These are phyloP conservation scores for Acanthamoeba lenticulata DNA, from an alignment of 208 protist genomes.

Conservation along the genomic window DNA sequence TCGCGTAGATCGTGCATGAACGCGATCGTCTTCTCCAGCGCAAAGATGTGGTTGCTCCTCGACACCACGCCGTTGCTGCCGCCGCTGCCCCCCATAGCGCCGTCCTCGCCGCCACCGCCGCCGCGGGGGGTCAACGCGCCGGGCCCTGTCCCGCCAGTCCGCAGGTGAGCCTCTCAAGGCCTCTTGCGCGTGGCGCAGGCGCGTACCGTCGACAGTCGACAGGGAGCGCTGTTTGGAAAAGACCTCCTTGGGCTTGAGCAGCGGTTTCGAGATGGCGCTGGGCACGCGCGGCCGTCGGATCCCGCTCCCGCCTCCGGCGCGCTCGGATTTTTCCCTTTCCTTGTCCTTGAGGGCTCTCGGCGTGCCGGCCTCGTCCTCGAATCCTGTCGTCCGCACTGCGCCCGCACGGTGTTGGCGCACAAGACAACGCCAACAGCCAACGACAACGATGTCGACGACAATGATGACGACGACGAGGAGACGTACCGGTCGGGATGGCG, in stretches of 20 bases:
- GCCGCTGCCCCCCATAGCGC: background rate
- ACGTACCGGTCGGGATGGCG: background rate
- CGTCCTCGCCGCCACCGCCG: background rate
- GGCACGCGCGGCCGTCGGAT: background rate
- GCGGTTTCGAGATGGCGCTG: constrained; percentile 10
- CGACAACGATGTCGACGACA: background rate
- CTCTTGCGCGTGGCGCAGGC: too few species aligned
- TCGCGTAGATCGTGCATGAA: constrained; percentile 1
- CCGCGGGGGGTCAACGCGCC: background rate
- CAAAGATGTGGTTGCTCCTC: background rate
- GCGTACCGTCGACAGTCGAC: background rate
- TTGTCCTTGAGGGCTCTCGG: background rate
- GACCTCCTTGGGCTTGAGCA: constrained; percentile 38
- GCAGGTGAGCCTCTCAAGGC: too few species aligned
- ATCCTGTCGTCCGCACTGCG: too few species aligned
- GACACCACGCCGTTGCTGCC: too few species aligned
- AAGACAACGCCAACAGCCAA: background rate
- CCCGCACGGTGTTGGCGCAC: too few species aligned
- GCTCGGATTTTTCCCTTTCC: background rate
- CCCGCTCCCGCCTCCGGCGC: too few species aligned
- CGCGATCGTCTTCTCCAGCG: background rate
- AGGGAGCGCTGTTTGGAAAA: constrained; percentile 17
- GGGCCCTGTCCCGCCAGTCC: too few species aligned
- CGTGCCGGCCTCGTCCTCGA: too few species aligned
- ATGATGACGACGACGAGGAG: background rate